Conservation (phyloP, 2,329 filamentous ascomycete genomes). For the Xylaria sp. region DNA sequence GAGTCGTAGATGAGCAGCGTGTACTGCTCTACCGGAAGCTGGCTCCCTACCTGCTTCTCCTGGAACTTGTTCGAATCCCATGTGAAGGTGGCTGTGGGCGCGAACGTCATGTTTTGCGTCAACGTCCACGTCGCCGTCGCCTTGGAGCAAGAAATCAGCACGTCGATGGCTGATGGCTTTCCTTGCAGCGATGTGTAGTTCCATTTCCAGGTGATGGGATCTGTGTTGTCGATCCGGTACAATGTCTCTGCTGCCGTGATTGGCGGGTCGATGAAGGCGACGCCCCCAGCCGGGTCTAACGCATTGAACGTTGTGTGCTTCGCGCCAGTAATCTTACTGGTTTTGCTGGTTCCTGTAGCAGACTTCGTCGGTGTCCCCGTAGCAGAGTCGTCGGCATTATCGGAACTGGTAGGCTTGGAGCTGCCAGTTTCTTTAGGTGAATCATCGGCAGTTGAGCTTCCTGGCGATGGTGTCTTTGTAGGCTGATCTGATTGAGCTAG, state of each 20-base stretch:
- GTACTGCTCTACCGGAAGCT: slow-evolving; percentile 66
- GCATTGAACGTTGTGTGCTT: slow-evolving; percentile 58
- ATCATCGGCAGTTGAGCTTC: slow-evolving; percentile 13
- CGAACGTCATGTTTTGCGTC: slow-evolving; percentile 71
- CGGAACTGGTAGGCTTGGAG: slow-evolving; percentile 23
- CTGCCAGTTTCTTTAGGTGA: slow-evolving; percentile 22
- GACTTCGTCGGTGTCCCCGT: slow-evolving; percentile 51
- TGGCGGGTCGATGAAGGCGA: slow-evolving; percentile 65
- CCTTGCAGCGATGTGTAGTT: slow-evolving; percentile 72
- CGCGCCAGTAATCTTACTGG: slow-evolving; percentile 46
- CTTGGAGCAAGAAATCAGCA: slow-evolving; percentile 66
- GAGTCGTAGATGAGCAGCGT: slow-evolving; percentile 72
- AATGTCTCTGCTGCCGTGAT: slow-evolving; percentile 59
- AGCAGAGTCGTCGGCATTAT: slow-evolving; percentile 7
- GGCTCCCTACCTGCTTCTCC: slow-evolving; percentile 57
- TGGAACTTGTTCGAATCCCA: slow-evolving; percentile 69
- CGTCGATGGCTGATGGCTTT: slow-evolving; percentile 69
- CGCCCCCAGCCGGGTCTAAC: slow-evolving; percentile 60
- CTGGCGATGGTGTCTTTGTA: slow-evolving; percentile 29
- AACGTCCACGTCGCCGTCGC: slow-evolving; percentile 68
- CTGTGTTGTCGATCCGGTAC: slow-evolving; percentile 68
- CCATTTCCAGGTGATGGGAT: slow-evolving; percentile 69
- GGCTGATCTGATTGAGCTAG: slow-evolving; percentile 20
- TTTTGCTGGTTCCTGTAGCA: slow-evolving; percentile 44
- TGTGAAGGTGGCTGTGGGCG: slow-evolving; percentile 61